These are phyloP conservation scores for Ceratobasidium sp. DNA, from an alignment of 1,284 basidiomycete genomes.

Conservation along the genomic window DNA sequence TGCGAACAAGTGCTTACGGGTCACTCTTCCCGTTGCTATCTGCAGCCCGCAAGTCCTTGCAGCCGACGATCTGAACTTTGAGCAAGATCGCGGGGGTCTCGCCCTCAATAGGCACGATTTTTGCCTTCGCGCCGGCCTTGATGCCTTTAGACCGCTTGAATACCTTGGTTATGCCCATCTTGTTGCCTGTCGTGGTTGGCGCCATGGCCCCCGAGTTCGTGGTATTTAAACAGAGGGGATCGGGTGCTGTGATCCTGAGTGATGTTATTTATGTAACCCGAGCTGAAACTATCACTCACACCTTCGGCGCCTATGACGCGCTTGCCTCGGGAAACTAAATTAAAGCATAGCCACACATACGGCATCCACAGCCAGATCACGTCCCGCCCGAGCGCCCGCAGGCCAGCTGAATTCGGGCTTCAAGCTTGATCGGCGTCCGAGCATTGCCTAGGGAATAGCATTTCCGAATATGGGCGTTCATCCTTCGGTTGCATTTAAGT, in stretches of 20 bases:
- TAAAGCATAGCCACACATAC: neutral
- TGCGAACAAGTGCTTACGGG: conserved; percentile 68
- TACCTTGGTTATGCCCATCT: conserved; percentile 42
- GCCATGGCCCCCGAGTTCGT: conserved; percentile 16
- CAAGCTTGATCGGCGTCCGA: no score
- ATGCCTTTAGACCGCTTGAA: conserved; percentile 28
- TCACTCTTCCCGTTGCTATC: conserved; percentile 78
- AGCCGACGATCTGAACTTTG: conserved; percentile 75
- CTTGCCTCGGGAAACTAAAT: neutral
- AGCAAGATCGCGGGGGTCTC: conserved; percentile 77
- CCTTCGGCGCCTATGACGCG: neutral
- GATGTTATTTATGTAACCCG: conserved; percentile 20
- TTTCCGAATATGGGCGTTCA: no score
- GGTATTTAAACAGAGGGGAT: conserved; percentile 15
- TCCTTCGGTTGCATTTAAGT: no score
- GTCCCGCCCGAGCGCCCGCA: conserved; percentile 4
- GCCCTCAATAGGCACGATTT: conserved; percentile 55
- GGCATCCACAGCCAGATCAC: neutral
- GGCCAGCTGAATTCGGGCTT: neutral
- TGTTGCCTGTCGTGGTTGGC: conserved; percentile 20
- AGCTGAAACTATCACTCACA: neutral
- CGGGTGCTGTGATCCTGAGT: neutral
- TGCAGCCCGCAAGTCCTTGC: conserved; percentile 72
- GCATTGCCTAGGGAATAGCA: no score
- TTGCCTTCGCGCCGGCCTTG: conserved; percentile 4